Base-by-base conservation (phyloP, 1,284 basidiomycete species). In the Moniliella sp. region DNA sequence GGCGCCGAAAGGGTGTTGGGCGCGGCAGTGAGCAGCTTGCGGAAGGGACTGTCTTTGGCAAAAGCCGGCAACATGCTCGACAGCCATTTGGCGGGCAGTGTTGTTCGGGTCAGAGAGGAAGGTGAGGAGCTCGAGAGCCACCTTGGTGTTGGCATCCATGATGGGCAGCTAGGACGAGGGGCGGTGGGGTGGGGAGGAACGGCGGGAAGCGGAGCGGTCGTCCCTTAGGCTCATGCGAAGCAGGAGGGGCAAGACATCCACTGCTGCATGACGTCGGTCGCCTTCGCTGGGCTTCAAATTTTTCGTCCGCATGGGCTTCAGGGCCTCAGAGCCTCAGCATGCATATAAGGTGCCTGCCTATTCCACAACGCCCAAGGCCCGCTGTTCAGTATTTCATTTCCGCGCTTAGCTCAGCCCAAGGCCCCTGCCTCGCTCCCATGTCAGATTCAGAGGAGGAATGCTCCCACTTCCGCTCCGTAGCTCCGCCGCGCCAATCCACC, bases 81-180 rank as follows among this genome's bases (percentile, higher is more conserved):
- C 68, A 0, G 86, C 80, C 31, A 88, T 69, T 56, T 81, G 76
- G 26, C 86, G 71, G 15, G 78, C 84, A 7, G 7, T 7, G 0
- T 78, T 79, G 50, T 86, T 91, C n/a, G 12, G 3, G 48, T 86
- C 81, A 48, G 76, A 74, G 28, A 93, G 64, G 54, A 93, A 93
- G 18, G 73, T 73, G 17, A 84, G 64, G 15, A 93, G 71, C 73
- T 91, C 64, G 21, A 61, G 39, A 7, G 7, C 21, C 8, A n/a
- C 21, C n/a, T 7, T 23, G 8, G 21, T 23, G 8, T 7, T 7
- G 7, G 21, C 8, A 7, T 7, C 21, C 21, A 23, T 23, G 8
- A 7, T 23, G 8, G 8, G n/a, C 21, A 23, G 21, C 21, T 23
- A n/a, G 8, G n/a, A 23, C 21, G n/a, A 23, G n/a, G 21, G 21